Percentiles rank a stretch among this genome's conserved stretches.
Conservation (phyloP, 2,329 filamentous ascomycete genomes). For the Thielaviopsis euricoi region DNA sequence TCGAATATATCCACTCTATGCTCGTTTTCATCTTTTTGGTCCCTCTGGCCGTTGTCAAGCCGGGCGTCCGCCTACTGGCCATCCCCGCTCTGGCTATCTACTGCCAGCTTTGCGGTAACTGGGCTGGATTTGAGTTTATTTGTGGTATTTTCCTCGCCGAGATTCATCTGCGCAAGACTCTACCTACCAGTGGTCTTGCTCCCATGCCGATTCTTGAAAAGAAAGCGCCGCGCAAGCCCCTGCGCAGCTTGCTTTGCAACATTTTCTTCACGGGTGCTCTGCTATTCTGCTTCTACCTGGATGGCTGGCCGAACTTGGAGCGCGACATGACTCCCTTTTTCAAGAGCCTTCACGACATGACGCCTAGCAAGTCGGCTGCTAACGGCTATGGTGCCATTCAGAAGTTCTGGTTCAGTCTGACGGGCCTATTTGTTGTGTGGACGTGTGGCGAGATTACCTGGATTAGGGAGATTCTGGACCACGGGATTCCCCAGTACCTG, state of each 20-base stretch:
- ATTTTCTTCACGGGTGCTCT: conserved; percentile 5
- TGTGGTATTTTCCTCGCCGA: conserved; percentile 39
- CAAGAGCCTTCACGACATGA: conserved; percentile 33
- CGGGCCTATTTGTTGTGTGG: conserved; percentile 34
- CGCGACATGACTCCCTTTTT: conserved; percentile 11
- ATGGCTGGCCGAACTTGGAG: conserved; percentile 11
- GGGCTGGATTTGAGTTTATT: conserved; percentile 24
- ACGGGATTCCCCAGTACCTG: conserved; percentile 35
- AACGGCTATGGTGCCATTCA: conserved; percentile 26
- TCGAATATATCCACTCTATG: conserved; percentile 42
- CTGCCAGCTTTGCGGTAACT: conserved; percentile 17
- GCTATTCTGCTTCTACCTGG: conserved; percentile 19
- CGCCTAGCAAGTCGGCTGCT: conserved; percentile 31
- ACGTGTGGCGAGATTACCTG: conserved; percentile 28
- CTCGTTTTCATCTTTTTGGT: conserved; percentile 37
- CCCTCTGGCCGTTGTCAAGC: conserved; percentile 30
- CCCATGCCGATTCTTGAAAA: conserved; percentile 6
- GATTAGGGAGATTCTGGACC: conserved; percentile 35
- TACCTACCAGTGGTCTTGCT: not conserved
- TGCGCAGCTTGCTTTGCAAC: not conserved
- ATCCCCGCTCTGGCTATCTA: conserved; percentile 25
- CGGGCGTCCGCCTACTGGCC: conserved; percentile 25
- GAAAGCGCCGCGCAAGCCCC: not conserved
- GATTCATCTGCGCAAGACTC: conserved; percentile 27
- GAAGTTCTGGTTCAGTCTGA: conserved; percentile 39